A percentile compares a stretch with the other conserved stretches of the same genome.
phyloP scores from a whole-genome alignment of 169 alveolate genomes.

The Plasmodium vivax region DNA sequence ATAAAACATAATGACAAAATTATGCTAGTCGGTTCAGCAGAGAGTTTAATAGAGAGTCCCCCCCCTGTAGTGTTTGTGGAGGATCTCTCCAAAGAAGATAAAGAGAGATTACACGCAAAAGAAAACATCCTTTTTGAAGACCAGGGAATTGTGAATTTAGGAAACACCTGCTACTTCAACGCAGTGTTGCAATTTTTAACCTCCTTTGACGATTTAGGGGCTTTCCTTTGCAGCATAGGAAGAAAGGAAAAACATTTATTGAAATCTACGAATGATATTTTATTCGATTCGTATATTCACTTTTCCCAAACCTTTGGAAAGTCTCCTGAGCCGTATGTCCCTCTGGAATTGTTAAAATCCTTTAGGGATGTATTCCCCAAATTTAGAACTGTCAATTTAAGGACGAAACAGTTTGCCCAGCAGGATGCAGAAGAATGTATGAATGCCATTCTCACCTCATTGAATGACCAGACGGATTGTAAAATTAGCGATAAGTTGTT shows the following conservation, averaged over 20 bases:
- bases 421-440: conserved; percentile 84
- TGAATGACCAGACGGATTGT: conserved; percentile 45
- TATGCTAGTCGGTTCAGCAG: conserved; percentile 94
- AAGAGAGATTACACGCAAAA: conserved; percentile 85
- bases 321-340: conserved; percentile 74
- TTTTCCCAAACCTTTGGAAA: conserved; percentile 77
- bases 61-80: conserved; percentile 90
- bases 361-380: conserved; percentile 69
- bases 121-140: conserved; percentile 44
- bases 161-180: conserved; percentile 96
- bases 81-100: conserved; percentile 93
- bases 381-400: conserved; percentile 62
- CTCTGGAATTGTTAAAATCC: conserved; percentile 48
- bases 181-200: conserved; percentile 90
- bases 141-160: conserved; percentile 94
- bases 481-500: conserved; percentile 58
- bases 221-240: conserved; percentile 69
- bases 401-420: conserved; percentile 70
- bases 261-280: conserved; percentile 34
- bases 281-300: conserved; percentile 77
- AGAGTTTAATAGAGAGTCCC: conserved; percentile 84
- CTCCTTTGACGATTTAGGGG: conserved; percentile 84
- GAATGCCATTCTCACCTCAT: conserved; percentile 84
- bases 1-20: conserved; percentile 86
- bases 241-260: conserved; percentile 26